Conservation (phyloP, 2,329 filamentous ascomycete genomes). For the Aspergillus thermomutatus region DNA sequence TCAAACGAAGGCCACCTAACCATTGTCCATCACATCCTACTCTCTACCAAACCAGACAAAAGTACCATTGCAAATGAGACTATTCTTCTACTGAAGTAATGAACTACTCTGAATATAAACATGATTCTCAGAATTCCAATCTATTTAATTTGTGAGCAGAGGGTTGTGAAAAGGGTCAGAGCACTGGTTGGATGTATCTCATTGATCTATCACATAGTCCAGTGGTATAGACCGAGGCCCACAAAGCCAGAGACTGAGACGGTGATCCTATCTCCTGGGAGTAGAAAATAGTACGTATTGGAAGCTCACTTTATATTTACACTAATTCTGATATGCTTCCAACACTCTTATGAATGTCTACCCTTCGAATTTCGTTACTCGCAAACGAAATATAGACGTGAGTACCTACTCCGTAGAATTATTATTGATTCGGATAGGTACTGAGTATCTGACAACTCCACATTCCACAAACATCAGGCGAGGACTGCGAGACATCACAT, state of each 20-base stretch:
- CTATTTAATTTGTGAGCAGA: not conserved
- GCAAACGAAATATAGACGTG: not conserved
- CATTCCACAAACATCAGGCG: not conserved
- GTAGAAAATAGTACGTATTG: not conserved
- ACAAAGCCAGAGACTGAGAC: not conserved
- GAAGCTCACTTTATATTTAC: not conserved
- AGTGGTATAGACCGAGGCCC: constrained; percentile 1
- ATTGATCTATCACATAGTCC: constrained; percentile 17
- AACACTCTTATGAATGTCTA: not conserved
- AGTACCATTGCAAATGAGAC: not conserved
- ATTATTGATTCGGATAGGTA: not conserved
- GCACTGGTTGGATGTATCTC: constrained; percentile 3
- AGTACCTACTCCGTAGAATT: not conserved
- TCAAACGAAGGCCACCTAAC: too few relatives aligned
- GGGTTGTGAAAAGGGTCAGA: not conserved
- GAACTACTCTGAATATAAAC: not conserved
- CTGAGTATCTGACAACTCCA: not conserved
- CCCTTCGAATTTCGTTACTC: not conserved
- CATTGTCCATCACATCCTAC: too few relatives aligned
- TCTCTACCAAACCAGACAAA: too few relatives aligned
- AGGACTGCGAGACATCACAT: constrained; percentile 18
- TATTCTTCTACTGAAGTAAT: not conserved
- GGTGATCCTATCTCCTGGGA: not conserved
- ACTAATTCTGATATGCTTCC: not conserved
- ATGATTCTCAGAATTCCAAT: not conserved